These are phyloP conservation scores for Ophiostoma angusticollis DNA, from an alignment of 2,329 filamentous ascomycete species.

Conservation along the genomic window DNA sequence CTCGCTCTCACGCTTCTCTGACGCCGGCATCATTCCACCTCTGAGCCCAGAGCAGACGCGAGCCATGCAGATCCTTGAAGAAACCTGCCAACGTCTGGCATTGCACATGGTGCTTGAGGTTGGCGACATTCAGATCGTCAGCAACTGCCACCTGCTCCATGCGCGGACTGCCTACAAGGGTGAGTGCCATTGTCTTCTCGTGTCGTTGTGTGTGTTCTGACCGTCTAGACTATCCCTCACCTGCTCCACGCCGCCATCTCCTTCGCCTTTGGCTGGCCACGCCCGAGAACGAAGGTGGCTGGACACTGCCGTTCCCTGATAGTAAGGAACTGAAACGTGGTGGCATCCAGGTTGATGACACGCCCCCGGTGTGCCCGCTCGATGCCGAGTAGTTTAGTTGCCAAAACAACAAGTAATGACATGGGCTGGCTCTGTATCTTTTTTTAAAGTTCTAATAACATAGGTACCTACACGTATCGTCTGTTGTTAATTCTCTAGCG, in stretches of 20 bases:
- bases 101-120: constrained; percentile 80
- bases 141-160: constrained; percentile 70
- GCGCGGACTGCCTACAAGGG: constrained; percentile 67
- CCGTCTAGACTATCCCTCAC: constrained; percentile 40
- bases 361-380: constrained; percentile 57
- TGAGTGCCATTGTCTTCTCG: constrained; percentile 6
- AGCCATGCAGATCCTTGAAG: constrained; percentile 59
- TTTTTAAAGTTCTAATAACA: too few species aligned
- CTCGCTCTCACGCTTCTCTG: constrained; percentile 61
- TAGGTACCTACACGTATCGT: too few species aligned
- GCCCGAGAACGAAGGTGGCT: constrained; percentile 71
- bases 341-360: constrained; percentile 78
- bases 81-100: constrained; percentile 57
- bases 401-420: too few species aligned
- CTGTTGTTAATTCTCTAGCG: too few species aligned
- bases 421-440: too few species aligned
- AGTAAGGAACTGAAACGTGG: constrained; percentile 74
- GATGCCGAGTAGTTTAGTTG: constrained; percentile 74
- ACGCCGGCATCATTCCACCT: constrained; percentile 58
- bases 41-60: constrained; percentile 56
- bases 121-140: constrained; percentile 78
- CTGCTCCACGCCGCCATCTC: constrained; percentile 59
- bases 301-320: constrained; percentile 73
- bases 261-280: constrained; percentile 78
- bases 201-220: constrained; percentile 2